A percentile compares a stretch with the other conserved stretches of the same genome.
These are phyloP conservation scores for Ceratopteris richardii DNA, from an alignment of 75 land plant genomes.

Conservation along the genomic window DNA sequence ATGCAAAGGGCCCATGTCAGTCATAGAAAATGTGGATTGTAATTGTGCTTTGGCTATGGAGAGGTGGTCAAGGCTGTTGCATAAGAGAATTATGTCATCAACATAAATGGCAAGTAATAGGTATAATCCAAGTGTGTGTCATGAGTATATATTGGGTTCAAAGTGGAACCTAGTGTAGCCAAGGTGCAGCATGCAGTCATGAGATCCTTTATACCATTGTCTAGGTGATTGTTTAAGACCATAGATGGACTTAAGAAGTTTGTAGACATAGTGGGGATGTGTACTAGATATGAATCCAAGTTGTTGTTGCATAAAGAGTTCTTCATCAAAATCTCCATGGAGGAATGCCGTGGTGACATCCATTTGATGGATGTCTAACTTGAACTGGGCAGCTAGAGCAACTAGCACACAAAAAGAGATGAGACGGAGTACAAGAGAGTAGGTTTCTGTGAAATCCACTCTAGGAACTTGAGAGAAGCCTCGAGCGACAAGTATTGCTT, in stretches of 20 bases:
- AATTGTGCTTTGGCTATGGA: background rate
- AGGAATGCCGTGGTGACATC: conserved; percentile 6
- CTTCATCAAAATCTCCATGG: background rate
- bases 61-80: background rate
- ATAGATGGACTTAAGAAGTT: conserved; percentile 7
- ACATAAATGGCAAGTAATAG: conserved; percentile 4
- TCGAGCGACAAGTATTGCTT: conserved; percentile 2
- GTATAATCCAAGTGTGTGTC: background rate
- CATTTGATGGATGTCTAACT: conserved; percentile 1
- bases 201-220: background rate
- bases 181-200: background rate
- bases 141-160: background rate
- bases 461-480: conserved; percentile 4
- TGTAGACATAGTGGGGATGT: background rate
- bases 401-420: conserved; percentile 3
- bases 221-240: conserved; percentile 10
- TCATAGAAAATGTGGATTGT: background rate
- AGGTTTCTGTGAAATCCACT: conserved; percentile 4
- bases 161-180: background rate
- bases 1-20: background rate
- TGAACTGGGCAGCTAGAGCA: background rate
- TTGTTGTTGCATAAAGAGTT: conserved; percentile 4
- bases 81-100: background rate
- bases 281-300: background rate
- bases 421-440: conserved; percentile 4